These are phyloP conservation scores for Magnusiomyces fungicola DNA, from an alignment of 1,139 yeast species.

Conservation along the genomic window DNA sequence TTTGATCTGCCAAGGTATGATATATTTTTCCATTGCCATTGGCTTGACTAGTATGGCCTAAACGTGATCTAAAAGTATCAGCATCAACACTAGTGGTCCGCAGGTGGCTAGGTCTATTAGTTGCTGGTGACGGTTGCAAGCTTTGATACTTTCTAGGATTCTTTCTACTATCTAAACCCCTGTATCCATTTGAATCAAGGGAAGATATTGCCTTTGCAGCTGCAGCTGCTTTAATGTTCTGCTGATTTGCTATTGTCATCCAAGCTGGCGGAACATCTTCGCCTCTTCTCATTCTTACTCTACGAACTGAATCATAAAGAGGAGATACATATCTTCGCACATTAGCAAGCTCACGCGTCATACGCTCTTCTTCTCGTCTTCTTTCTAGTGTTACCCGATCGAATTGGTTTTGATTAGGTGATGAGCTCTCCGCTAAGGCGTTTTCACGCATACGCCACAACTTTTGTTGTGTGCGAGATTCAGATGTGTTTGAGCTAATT, in stretches of 20 bases:
- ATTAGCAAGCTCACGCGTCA: conserved; percentile 64
- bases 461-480: conserved; percentile 67
- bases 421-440: conserved; percentile 30
- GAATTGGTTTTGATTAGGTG: conserved; percentile 7
- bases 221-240: neutral
- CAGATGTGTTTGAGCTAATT: neutral
- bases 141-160: neutral
- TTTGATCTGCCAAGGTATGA: conserved; percentile 2
- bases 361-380: conserved; percentile 60
- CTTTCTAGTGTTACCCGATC: conserved; percentile 41
- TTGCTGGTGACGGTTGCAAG: neutral
- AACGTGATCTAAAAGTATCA: neutral
- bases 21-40: neutral
- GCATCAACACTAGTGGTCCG: neutral
- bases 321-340: conserved; percentile 67
- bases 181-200: too few species aligned
- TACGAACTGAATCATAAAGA: conserved; percentile 50
- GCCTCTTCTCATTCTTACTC: conserved; percentile 26
- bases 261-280: neutral
- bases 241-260: conserved; percentile 6
- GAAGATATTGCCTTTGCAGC: neutral
- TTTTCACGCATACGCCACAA: conserved; percentile 80
- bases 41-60: too few species aligned
- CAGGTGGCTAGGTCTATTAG: neutral
- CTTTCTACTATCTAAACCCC: too few species aligned